A percentile compares a stretch with the other conserved stretches of the same genome.
Evolutionary conservation across 2,329 filamentous ascomycete genomes (phyloP).

Genomic region (Colletotrichum truncatum): DNA sequence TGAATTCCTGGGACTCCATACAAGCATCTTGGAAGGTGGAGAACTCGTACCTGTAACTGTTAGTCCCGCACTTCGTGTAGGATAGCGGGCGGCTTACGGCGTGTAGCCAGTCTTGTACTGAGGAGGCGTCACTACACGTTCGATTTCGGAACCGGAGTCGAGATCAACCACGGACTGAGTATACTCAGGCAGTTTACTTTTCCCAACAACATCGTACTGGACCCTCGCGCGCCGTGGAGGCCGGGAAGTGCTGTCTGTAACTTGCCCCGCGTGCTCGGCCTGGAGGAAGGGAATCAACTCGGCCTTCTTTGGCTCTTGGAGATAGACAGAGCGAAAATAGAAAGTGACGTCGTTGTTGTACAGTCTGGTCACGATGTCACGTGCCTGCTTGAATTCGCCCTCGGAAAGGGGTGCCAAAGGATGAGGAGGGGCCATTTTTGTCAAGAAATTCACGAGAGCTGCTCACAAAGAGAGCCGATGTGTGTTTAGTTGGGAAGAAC

Average conservation of each 20-base stretch:
- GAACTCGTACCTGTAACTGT: slow-evolving; percentile 46
- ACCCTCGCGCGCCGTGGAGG: slow-evolving; percentile 57
- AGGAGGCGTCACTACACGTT: slow-evolving; percentile 36
- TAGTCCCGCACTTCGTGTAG: neutral
- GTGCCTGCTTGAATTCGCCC: slow-evolving; percentile 58
- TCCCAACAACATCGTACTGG: slow-evolving; percentile 51
- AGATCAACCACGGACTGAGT: slow-evolving; percentile 51
- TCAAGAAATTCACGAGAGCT: neutral
- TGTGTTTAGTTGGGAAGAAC: neutral
- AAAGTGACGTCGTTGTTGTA: slow-evolving; percentile 36
- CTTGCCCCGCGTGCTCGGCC: slow-evolving; percentile 64
- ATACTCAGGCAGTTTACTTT: slow-evolving; percentile 39
- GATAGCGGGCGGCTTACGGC: slow-evolving; percentile 32
- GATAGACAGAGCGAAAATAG: slow-evolving; percentile 67
- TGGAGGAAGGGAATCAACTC: slow-evolving; percentile 68
- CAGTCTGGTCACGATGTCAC: slow-evolving; percentile 52
- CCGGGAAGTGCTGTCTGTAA: slow-evolving; percentile 51
- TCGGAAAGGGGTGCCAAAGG: slow-evolving; percentile 60
- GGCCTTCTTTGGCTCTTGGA: slow-evolving; percentile 69
- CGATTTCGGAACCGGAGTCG: slow-evolving; percentile 39
- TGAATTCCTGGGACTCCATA: slow-evolving; percentile 53
- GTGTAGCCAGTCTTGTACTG: slow-evolving; percentile 49
- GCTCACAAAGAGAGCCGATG: too few relatives aligned
- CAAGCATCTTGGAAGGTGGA: slow-evolving; percentile 49
- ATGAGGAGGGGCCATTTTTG: slow-evolving; percentile 39